These are phyloP conservation scores for Hypoxylon perforatum DNA, from an alignment of 495 filamentous ascomycete species.

Conservation along the genomic window DNA sequence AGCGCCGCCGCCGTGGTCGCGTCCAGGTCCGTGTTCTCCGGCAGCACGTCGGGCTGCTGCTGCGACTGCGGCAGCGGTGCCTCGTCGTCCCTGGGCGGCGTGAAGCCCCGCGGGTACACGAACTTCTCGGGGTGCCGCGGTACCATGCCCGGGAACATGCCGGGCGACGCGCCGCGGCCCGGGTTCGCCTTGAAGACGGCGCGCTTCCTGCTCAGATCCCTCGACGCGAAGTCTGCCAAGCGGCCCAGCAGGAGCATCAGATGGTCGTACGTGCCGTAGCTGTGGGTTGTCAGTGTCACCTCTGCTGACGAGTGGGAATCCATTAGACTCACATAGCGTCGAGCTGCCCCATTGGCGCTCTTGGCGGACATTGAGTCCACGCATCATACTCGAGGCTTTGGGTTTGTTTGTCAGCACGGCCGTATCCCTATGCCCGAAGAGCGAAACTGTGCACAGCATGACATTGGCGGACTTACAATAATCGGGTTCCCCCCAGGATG, in stretches of 20 bases:
- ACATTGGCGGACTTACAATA: conserved; percentile 72
- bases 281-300: conserved; percentile 36
- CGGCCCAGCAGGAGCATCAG: conserved; percentile 84
- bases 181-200: conserved; percentile 61
- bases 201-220: conserved; percentile 82
- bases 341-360: conserved; percentile 78
- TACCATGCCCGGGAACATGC: conserved; percentile 71
- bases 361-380: conserved; percentile 87
- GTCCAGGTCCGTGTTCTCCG: conserved; percentile 63
- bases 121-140: conserved; percentile 61
- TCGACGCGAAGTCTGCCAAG: conserved; percentile 81
- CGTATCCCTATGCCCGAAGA: background rate
- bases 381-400: conserved; percentile 78
- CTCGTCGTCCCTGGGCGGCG: conserved; percentile 52
- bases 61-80: too few species aligned
- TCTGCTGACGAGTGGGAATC: background rate
- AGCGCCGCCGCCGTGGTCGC: conserved; percentile 74
- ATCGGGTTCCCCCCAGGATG: conserved; percentile 82
- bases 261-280: conserved; percentile 87
- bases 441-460: conserved; percentile 10
- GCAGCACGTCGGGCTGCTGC: conserved; percentile 44
- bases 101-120: conserved; percentile 68
- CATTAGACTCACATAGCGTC: conserved; percentile 73
- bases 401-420: conserved; percentile 38
- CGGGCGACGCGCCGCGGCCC: conserved; percentile 47